Percentiles rank a stretch among this genome's conserved stretches.
Conservation (phyloP, 2,329 filamentous ascomycete species). For the Venturia asperata region DNA sequence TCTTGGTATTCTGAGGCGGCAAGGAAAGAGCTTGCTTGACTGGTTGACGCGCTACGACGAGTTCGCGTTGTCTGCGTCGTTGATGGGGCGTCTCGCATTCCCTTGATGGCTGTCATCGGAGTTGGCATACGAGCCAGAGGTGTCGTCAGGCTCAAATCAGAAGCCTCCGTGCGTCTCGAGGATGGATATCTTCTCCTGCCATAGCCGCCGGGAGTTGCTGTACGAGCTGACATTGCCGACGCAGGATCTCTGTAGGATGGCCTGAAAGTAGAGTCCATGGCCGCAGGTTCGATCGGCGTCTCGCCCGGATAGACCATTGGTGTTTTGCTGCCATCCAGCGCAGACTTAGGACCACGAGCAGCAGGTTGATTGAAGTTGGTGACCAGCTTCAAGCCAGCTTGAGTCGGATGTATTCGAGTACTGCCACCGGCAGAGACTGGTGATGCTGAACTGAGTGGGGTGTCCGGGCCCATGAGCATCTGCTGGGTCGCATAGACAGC, state of each 20-base stretch:
- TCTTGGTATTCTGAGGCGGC: constrained; percentile 10
- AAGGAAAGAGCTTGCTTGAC: constrained; percentile 18
- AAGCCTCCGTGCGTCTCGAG: constrained; percentile 28
- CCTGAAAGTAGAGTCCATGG: constrained; percentile 47
- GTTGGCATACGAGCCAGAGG: constrained; percentile 1
- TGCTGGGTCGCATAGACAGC: constrained; percentile 51
- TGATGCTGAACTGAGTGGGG: constrained; percentile 14
- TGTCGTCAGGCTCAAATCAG: constrained; percentile 19
- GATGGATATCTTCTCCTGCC: constrained; percentile 58
- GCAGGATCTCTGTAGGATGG: constrained; percentile 8
- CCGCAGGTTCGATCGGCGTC: constrained; percentile 67
- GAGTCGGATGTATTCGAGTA: constrained; percentile 70
- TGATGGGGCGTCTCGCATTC: constrained; percentile 10
- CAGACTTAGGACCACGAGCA: constrained; percentile 50
- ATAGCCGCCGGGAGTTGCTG: constrained; percentile 56
- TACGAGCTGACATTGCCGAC: constrained; percentile 41
- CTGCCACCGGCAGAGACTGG: constrained; percentile 23
- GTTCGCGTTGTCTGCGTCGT: constrained; percentile 4
- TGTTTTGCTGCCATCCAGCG: constrained; percentile 53
- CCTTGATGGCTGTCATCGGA: constrained; percentile 22
- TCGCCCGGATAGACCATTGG: constrained; percentile 68
- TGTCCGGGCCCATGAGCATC: constrained; percentile 46
- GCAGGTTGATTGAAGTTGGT: constrained; percentile 69
- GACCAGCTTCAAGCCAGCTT: constrained; percentile 54
- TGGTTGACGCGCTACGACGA: constrained; percentile 17